A percentile compares a stretch with the other conserved stretches of the same genome.
Conservation (phyloP, 1,139 yeast species). For the Diutina rugosa region DNA sequence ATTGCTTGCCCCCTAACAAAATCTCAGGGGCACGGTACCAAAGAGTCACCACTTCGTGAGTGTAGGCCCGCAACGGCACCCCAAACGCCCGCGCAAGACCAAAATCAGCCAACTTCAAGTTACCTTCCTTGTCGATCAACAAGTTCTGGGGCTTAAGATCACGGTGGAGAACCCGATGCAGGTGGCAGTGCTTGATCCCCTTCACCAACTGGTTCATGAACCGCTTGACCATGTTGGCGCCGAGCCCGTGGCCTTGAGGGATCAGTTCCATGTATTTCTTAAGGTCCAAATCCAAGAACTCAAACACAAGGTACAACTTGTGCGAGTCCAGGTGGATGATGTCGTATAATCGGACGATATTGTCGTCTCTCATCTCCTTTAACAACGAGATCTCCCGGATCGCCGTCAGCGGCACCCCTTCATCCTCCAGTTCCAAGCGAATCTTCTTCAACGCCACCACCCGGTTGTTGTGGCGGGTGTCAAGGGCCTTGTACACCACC, state of each 20-base stretch:
- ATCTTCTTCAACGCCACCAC: constrained; percentile 92
- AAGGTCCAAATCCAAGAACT: constrained; percentile 84
- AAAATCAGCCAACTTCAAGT: constrained; percentile 89
- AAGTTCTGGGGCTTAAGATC: constrained; percentile 95
- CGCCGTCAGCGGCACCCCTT: constrained; percentile 98
- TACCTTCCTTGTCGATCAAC: constrained; percentile 89
- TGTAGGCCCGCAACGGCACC: constrained; percentile 89
- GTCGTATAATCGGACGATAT: constrained; percentile 82
- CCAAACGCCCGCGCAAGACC: constrained; percentile 97
- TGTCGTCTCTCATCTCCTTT: constrained; percentile 86
- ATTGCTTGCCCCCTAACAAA: constrained; percentile 89
- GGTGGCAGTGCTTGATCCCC: constrained; percentile 92
- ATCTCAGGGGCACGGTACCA: constrained; percentile 99
- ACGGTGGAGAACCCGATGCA: constrained; percentile 89
- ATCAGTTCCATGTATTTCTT: constrained; percentile 95
- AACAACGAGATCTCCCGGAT: constrained; percentile 89
- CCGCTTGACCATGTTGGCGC: constrained; percentile 79
- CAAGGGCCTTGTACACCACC: constrained; percentile 93
- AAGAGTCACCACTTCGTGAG: constrained; percentile 94
- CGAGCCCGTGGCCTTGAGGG: constrained; percentile 85
- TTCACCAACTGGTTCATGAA: constrained; percentile 87
- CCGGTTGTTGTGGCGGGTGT: constrained; percentile 73
- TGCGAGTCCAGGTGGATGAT: constrained; percentile 96
- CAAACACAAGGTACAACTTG: constrained; percentile 86
- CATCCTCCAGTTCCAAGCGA: constrained; percentile 80